phyloP scores from a whole-genome alignment of 2,329 filamentous ascomycete species.

The Xylariaceae sp. region DNA sequence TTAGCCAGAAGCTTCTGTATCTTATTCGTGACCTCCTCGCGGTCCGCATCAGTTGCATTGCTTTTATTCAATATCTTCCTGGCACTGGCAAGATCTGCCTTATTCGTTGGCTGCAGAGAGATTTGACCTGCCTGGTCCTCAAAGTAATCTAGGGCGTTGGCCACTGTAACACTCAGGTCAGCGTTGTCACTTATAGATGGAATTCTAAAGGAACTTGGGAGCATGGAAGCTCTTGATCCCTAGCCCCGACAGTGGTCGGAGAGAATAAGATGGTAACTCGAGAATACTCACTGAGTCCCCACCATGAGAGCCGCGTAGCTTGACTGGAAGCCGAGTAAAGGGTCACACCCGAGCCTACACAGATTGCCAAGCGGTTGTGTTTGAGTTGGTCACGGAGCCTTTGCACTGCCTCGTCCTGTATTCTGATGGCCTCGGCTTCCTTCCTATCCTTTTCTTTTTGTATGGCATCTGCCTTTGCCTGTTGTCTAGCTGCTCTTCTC shows the following conservation, averaged over 20 bases:
- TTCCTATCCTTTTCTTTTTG: neutral
- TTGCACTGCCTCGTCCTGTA: constrained; percentile 13
- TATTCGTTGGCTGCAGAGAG: neutral
- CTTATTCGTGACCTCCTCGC: constrained; percentile 15
- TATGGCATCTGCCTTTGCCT: neutral
- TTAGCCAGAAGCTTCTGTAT: constrained; percentile 9
- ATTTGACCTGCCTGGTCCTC: constrained; percentile 18
- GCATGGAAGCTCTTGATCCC: too few relatives aligned
- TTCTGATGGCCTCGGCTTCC: constrained; percentile 3
- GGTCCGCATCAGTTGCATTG: constrained; percentile 14
- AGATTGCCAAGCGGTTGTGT: constrained; percentile 19
- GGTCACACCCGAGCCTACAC: constrained; percentile 27
- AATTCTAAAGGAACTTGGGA: too few relatives aligned
- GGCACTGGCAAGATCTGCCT: neutral
- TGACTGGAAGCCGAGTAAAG: constrained; percentile 17
- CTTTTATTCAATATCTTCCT: neutral
- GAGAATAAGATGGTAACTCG: neutral
- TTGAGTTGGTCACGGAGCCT: constrained; percentile 16
- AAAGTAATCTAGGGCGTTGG: constrained; percentile 21
- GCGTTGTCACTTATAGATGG: neutral
- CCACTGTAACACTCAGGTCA: constrained; percentile 7
- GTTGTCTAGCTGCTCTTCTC: neutral
- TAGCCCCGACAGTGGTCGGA: neutral
- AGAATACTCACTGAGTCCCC: constrained; percentile 17
- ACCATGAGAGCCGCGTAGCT: constrained; percentile 25